phyloP scores from a whole-genome alignment of 1,284 basidiomycete genomes.

The Marasmius sp. region DNA sequence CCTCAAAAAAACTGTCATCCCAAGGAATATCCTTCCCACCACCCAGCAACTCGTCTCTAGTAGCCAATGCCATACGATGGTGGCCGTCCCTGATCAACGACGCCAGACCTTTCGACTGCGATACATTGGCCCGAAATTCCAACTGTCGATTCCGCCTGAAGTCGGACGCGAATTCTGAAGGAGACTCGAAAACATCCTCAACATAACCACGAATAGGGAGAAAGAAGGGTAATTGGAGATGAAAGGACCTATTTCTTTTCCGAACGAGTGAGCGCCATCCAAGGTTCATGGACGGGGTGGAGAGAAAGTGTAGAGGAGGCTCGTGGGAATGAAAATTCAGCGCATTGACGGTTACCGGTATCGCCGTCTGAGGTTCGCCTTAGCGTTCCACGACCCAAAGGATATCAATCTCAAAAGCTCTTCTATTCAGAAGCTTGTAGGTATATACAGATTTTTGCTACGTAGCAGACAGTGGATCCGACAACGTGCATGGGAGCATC shows the following conservation, averaged over 20 bases:
- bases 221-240: not conserved
- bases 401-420: too few species aligned
- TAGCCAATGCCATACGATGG: not conserved
- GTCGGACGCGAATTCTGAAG: not conserved
- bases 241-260: not conserved
- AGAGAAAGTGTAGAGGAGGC: not conserved
- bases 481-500: too few species aligned
- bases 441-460: too few species aligned
- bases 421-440: too few species aligned
- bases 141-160: not conserved
- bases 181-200: not conserved
- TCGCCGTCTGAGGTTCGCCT: too few species aligned
- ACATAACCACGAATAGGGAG: not conserved
- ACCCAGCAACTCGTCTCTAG: not conserved
- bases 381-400: too few species aligned
- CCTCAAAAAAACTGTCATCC: not conserved
- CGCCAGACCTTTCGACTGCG: not conserved
- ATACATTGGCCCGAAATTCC: not conserved
- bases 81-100: not conserved
- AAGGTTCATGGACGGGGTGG: not conserved
- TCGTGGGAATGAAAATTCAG: too few species aligned
- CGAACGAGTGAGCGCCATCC: not conserved
- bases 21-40: not conserved
- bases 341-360: too few species aligned
- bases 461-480: too few species aligned